A percentile compares a stretch with the other conserved stretches of the same genome.
Evolutionary conservation across 345 rosid genomes (phyloP).

Genomic region (Gossypium ekmanianum): DNA sequence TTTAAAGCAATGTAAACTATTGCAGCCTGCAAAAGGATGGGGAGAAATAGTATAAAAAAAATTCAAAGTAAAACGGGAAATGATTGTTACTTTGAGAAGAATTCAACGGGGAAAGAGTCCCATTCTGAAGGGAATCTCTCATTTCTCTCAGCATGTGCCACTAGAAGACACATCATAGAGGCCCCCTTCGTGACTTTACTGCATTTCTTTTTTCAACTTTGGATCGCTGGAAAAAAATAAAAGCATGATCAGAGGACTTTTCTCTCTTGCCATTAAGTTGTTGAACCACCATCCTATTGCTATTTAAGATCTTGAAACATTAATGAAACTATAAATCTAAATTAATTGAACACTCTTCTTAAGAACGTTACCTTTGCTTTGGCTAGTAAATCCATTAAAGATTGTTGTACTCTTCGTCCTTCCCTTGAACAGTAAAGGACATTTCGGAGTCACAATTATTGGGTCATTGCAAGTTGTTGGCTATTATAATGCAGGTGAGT

Average conservation of each 20-base stretch:
- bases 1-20: too few species aligned
- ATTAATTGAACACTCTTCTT: background rate
- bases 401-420: background rate
- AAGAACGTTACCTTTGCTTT: background rate
- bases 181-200: background rate
- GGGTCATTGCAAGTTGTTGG: background rate
- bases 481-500: background rate
- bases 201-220: slow-evolving; percentile 7
- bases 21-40: background rate
- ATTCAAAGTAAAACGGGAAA: background rate
- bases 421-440: background rate
- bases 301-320: background rate
- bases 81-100: background rate
- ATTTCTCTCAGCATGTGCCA: slow-evolving; percentile 2
- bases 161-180: background rate
- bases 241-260: slow-evolving; percentile 4
- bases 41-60: background rate
- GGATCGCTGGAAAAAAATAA: background rate
- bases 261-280: background rate
- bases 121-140: slow-evolving; percentile 14
- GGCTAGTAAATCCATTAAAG: background rate
- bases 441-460: background rate
- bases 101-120: slow-evolving; percentile 2
- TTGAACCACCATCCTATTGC: background rate
- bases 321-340: too few species aligned